Base-by-base conservation (phyloP, 306 rosid genomes). In the Medicago arabica region DNA sequence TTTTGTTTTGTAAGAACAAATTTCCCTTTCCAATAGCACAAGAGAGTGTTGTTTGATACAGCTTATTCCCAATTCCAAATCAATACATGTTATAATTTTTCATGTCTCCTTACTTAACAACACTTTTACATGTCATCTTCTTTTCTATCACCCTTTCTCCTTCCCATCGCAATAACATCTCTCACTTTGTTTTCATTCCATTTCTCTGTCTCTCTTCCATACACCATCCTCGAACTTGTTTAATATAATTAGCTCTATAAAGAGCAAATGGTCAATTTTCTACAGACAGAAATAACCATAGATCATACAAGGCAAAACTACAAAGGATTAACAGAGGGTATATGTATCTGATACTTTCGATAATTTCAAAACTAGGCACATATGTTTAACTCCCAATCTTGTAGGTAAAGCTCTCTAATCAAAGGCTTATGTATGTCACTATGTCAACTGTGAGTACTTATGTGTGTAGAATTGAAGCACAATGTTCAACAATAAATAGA, bases 261-360 rank as follows among this genome's bases (percentile, higher is more conserved):
- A 76, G 28, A 64, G 21, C 44, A 64, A 71, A 57, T 57, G 70
- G 58, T 62, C 63, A 16, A 31, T 64, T 36, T 71, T 68, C 36
- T 67, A 28, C 63, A 59, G 63, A 34, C 36, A 50, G 28, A 67
- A 65, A 34, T 71, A 82, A 67, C 18, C 57, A 72, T 9, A 4
- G 16, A 77, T 60, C 46, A 67, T 50, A 44, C 62, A 46, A 54
- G 28, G 51, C 16, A 51, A 55, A n/a, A 53, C 63, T 28, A 28
- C 4, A 28, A 28, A 28, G 31, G 28, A 25, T 25, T 25, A 25
- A 28, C 4, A 3, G 0, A 28, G 31, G 31, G 4, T n/a, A 53
- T 7, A n/a, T 9, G 39, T 66, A 23, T 58, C 47, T 23, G 31
- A 67, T 47, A 38, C 46, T 36, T 67, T 46, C 12, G 13, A 53